These are phyloP conservation scores for Ajuga chamaepitys DNA, from an alignment of 257 asterid genomes.

Conservation along the genomic window DNA sequence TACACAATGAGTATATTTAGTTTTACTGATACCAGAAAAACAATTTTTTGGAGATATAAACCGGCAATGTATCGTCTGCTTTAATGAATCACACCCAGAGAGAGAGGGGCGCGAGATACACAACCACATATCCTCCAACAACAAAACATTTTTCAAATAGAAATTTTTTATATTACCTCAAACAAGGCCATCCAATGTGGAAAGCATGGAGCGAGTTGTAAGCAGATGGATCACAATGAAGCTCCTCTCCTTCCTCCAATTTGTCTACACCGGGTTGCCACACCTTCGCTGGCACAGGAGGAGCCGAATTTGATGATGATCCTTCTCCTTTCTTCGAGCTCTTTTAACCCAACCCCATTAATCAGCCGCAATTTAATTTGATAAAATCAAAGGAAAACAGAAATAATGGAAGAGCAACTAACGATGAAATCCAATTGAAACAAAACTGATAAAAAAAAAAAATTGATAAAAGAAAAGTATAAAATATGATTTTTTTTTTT, in stretches of 20 bases:
- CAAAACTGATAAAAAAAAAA: no score
- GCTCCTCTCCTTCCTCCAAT: slow-evolving; percentile 90
- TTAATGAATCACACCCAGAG: no score
- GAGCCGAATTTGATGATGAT: slow-evolving; percentile 45
- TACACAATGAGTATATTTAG: no score
- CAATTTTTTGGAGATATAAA: no score
- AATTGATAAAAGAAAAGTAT: no score
- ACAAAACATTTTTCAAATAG: no score
- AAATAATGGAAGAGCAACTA: not conserved
- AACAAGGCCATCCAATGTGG: slow-evolving; percentile 87
- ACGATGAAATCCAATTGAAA: not conserved
- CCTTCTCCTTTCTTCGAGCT: slow-evolving; percentile 55
- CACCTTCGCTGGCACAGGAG: slow-evolving; percentile 53
- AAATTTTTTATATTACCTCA: slow-evolving; percentile 59
- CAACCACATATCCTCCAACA: no score
- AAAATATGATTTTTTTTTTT: no score
- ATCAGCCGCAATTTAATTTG: not conserved
- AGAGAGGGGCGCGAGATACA: no score
- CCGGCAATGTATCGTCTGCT: no score
- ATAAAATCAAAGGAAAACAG: not conserved
- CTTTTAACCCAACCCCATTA: slow-evolving; percentile 17
- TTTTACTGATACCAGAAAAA: no score
- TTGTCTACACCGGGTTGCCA: slow-evolving; percentile 91
- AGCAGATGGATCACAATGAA: slow-evolving; percentile 84
- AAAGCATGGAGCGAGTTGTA: slow-evolving; percentile 83